phyloP scores from a whole-genome alignment of 2,329 filamentous ascomycete genomes.

The Colletotrichum eremochloae region DNA sequence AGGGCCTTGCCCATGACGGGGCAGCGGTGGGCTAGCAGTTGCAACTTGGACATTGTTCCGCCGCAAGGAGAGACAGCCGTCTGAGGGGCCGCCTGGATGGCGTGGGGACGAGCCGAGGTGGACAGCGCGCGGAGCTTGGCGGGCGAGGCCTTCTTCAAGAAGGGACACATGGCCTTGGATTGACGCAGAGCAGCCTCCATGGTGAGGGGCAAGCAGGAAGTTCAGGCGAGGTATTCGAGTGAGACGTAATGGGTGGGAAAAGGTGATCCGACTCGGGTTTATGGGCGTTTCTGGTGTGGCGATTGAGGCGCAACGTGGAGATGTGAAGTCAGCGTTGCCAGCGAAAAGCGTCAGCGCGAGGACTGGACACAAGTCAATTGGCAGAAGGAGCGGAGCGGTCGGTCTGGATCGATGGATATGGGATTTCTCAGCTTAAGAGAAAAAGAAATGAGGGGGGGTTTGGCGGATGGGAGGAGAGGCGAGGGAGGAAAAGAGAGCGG shows the following conservation, averaged over 20 bases:
- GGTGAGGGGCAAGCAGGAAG: slow-evolving; percentile 43
- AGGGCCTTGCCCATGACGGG: slow-evolving; percentile 99
- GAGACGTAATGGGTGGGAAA: background rate
- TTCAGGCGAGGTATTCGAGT: slow-evolving; percentile 7
- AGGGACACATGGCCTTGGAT: slow-evolving; percentile 96
- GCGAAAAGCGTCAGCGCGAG: slow-evolving; percentile 32
- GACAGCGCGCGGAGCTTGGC: slow-evolving; percentile 92
- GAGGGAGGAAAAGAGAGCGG: slow-evolving; percentile 32
- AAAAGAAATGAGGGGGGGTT: background rate
- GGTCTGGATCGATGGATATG: slow-evolving; percentile 24
- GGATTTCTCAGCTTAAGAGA: slow-evolving; percentile 8
- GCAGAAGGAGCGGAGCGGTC: slow-evolving; percentile 8
- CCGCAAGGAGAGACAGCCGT: slow-evolving; percentile 77
- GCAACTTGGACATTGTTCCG: slow-evolving; percentile 96
- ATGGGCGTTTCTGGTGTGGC: slow-evolving; percentile 30
- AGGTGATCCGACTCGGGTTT: slow-evolving; percentile 19
- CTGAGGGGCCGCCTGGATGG: slow-evolving; percentile 56
- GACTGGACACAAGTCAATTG: slow-evolving; percentile 37
- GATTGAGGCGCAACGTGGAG: slow-evolving; percentile 21
- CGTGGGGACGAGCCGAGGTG: slow-evolving; percentile 69
- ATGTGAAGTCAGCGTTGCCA: slow-evolving; percentile 25
- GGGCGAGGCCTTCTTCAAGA: slow-evolving; percentile 94
- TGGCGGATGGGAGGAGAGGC: slow-evolving; percentile 27
- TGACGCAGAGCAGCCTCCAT: slow-evolving; percentile 98
- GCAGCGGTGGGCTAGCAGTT: slow-evolving; percentile 93